phyloP scores from a whole-genome alignment of 441 rosid genomes.

The Erodium moschatum region DNA sequence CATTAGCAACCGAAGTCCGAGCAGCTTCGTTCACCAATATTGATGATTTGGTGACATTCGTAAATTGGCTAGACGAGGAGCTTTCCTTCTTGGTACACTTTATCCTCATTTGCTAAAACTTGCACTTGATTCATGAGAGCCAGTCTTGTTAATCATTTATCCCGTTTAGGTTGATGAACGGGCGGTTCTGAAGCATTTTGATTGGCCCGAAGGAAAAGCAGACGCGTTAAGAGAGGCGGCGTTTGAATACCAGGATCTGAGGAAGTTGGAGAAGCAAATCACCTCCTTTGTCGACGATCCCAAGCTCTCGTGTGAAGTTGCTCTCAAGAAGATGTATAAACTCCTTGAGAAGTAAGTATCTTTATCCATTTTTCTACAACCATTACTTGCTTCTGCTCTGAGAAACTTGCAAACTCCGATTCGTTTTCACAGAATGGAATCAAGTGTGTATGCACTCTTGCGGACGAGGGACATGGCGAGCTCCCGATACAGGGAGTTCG shows the following conservation, averaged over 20 bases:
- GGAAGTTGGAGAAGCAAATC: slow-evolving; percentile 72
- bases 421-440: slow-evolving; percentile 58
- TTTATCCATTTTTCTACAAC: slow-evolving; percentile 4
- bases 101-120: not conserved
- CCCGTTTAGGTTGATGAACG: slow-evolving; percentile 72
- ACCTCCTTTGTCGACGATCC: slow-evolving; percentile 78
- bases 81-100: slow-evolving; percentile 84
- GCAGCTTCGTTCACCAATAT: slow-evolving; percentile 62
- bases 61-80: slow-evolving; percentile 97
- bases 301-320: slow-evolving; percentile 70
- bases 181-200: slow-evolving; percentile 95
- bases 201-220: slow-evolving; percentile 98
- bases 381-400: not conserved
- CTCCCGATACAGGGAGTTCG: slow-evolving; percentile 71
- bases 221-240: slow-evolving; percentile 93
- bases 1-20: slow-evolving; percentile 78
- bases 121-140: not conserved
- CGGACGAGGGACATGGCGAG: slow-evolving; percentile 95
- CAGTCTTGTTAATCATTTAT: slow-evolving; percentile 1
- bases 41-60: slow-evolving; percentile 81
- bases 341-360: slow-evolving; percentile 69
- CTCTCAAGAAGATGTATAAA: slow-evolving; percentile 84
- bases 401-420: not conserved
- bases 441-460: slow-evolving; percentile 73
- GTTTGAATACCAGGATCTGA: slow-evolving; percentile 86